These are phyloP conservation scores for Apiotrichum veenhuisii DNA, from an alignment of 1,284 basidiomycete genomes.

Conservation along the genomic window DNA sequence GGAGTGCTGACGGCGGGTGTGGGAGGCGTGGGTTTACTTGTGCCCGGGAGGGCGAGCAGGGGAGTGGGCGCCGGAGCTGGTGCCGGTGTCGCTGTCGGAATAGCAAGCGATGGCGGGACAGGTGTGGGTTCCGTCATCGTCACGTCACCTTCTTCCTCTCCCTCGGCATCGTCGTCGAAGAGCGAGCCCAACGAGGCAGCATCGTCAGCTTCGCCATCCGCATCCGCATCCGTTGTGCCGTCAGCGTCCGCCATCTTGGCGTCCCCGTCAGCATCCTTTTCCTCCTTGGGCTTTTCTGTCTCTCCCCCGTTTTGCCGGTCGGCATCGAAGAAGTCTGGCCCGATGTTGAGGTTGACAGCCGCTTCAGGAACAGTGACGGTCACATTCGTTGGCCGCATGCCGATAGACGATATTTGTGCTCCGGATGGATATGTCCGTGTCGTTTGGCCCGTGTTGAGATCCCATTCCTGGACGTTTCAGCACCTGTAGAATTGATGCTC, in stretches of 20 bases:
- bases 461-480: conserved; percentile 74
- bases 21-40: conserved; percentile 6
- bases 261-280: conserved; percentile 13
- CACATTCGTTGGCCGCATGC: conserved; percentile 62
- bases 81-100: conserved; percentile 8
- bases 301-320: conserved; percentile 5
- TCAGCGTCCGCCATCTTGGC: conserved; percentile 22
- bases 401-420: conserved; percentile 78
- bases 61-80: conserved; percentile 18
- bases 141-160: conserved; percentile 26
- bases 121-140: conserved; percentile 9
- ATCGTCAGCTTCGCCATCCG: conserved; percentile 15
- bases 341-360: conserved; percentile 26
- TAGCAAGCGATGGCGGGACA: conserved; percentile 6
- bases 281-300: conserved; percentile 7
- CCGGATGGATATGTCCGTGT: conserved; percentile 78
- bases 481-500: not conserved
- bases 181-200: conserved; percentile 32
- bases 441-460: conserved; percentile 83
- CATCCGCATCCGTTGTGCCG: not conserved
- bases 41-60: conserved; percentile 13
- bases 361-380: conserved; percentile 4
- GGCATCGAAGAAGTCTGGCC: conserved; percentile 34
- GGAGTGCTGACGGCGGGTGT: not conserved
- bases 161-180: conserved; percentile 42